Evolutionary conservation across 768 basidiomycete genomes (phyloP).

Genomic region (Leccinum truebloodii): DNA sequence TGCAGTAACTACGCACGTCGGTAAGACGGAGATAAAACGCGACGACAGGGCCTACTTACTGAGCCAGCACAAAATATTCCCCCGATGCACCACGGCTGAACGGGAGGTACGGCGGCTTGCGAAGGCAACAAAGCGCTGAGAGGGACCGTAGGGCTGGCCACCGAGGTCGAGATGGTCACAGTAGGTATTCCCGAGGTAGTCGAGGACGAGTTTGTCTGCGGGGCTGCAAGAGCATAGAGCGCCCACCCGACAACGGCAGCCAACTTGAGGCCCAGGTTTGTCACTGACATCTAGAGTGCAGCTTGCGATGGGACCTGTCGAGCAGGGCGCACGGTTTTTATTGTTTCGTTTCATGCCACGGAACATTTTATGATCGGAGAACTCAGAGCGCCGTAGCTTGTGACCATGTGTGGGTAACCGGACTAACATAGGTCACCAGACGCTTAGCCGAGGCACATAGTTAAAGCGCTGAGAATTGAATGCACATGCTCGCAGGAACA

Average conservation of each 20-base stretch:
- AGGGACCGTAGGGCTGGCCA: slow-evolving; percentile 63
- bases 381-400: neutral
- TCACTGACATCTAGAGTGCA: slow-evolving; percentile 33
- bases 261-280: slow-evolving; percentile 7
- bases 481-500: no score
- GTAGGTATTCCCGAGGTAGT: slow-evolving; percentile 27
- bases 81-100: slow-evolving; percentile 74
- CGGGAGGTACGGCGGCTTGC: slow-evolving; percentile 62
- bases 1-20: slow-evolving; percentile 63
- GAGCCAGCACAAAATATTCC: slow-evolving; percentile 80
- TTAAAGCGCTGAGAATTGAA: neutral
- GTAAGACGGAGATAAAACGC: neutral
- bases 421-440: no score
- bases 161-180: slow-evolving; percentile 56
- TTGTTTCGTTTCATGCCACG: neutral
- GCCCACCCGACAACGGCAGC: slow-evolving; percentile 18
- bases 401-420: neutral
- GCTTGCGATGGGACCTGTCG: neutral
- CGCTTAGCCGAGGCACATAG: neutral
- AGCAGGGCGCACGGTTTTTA: neutral
- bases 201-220: slow-evolving; percentile 9
- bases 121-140: slow-evolving; percentile 58
- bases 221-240: slow-evolving; percentile 16
- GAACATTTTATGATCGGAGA: neutral
- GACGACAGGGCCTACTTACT: slow-evolving; percentile 41